Evolutionary conservation across 495 filamentous ascomycete genomes (phyloP).

Genomic region (Annulohypoxylon nitens): DNA sequence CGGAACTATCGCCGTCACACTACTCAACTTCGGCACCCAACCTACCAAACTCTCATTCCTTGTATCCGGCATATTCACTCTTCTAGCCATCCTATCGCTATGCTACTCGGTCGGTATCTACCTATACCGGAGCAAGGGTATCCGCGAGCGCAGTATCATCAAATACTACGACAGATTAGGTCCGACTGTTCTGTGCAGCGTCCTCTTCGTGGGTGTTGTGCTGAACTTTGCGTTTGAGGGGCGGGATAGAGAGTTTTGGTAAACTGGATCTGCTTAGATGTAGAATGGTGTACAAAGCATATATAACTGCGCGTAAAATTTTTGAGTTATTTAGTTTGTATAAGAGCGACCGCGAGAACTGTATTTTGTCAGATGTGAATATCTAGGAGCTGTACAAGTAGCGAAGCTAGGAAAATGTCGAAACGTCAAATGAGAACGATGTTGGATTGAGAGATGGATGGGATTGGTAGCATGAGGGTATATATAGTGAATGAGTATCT

Average conservation of each 20-base stretch:
- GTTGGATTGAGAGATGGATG: not conserved
- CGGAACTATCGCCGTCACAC: constrained; percentile 87
- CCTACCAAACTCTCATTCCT: constrained; percentile 67
- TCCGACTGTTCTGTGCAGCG: constrained; percentile 80
- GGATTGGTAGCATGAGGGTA: not conserved
- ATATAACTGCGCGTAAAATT: not conserved
- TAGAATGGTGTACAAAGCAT: not conserved
- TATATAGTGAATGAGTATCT: not conserved
- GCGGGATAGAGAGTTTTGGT: constrained; percentile 57
- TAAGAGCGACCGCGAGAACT: not conserved
- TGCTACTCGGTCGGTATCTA: constrained; percentile 86
- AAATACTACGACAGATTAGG: constrained; percentile 92
- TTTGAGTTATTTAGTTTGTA: not conserved
- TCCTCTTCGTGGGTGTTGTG: constrained; percentile 77
- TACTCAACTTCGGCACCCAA: constrained; percentile 84
- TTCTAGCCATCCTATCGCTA: constrained; percentile 79
- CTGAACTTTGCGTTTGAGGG: constrained; percentile 81
- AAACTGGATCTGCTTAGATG: constrained; percentile 8
- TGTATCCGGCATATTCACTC: constrained; percentile 81
- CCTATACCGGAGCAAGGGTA: constrained; percentile 86
- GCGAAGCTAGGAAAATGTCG: not conserved
- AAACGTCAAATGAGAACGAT: not conserved
- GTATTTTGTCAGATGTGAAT: not conserved
- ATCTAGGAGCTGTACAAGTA: constrained; percentile 1
- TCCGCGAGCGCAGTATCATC: constrained; percentile 82